Base-by-base conservation (phyloP, 2,329 filamentous ascomycete species). In the Fusarium virguliforme region DNA sequence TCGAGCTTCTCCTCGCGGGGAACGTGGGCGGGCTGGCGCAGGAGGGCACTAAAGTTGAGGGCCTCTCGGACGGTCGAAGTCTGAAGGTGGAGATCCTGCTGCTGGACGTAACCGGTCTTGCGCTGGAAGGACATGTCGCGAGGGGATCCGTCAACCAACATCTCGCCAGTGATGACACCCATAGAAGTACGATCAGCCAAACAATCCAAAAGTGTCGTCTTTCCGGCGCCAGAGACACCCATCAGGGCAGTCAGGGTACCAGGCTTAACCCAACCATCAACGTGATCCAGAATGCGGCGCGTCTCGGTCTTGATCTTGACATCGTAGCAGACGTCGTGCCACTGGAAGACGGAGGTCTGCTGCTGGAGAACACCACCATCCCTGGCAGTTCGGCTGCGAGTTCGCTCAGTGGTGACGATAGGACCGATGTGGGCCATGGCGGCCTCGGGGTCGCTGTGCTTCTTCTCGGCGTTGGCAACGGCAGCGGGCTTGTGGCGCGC, bases 201-300 rank as follows among this genome's bases (percentile, higher is more conserved):
- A 37, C 93, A 93, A 81, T 97, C 93, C 34, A 98, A 84, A 30
- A 98, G 87, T 1, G 95, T 97, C 0, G 95, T 98, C 81, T 98
- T 98, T 64, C 95, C 95, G n/a, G 95, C 95, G 73, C 95, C 94
- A 34, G 92, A 94, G 8, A 95, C 93, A 83, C 94, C 93, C 94
- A 97, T 97, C 4, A 97, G 85, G 40, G 94, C 94, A 12, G 94
- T 97, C 60, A 97, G 81, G 15, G 94, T 97, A 65, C 95, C 95
- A 4, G 95, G 95, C 81, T 97, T 96, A 65, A 98, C 94, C 93
- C 94, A 98, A 37, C 95, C 95, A 77, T 97, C 92, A 12, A 97
- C 93, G 68, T 96, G 85, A 75, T 97, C 91, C 65, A 98, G 84
- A 75, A 98, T 92, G 46, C 91, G 89, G 15, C 94, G 88, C 2